Conservation (phyloP, 75 land plant genomes). For the Selaginella tamariscina region DNA sequence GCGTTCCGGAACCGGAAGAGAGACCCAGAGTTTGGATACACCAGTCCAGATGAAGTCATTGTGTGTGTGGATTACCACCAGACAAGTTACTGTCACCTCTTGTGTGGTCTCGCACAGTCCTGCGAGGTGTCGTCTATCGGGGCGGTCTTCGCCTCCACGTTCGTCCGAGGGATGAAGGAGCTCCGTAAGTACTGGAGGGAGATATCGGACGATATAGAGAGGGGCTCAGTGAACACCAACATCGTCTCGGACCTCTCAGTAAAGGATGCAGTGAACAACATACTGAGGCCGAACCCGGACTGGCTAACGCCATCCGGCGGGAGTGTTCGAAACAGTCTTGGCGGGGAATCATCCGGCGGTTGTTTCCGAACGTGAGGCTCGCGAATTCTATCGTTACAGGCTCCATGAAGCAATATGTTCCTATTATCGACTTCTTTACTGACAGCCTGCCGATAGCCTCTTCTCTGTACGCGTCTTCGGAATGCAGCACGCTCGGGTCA, state of each 20-base stretch:
- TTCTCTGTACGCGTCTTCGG: neutral
- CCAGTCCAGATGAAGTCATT: constrained; percentile 5
- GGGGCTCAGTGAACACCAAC: neutral
- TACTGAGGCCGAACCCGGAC: neutral
- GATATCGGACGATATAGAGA: neutral
- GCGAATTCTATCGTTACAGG: neutral
- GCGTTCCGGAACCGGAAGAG: neutral
- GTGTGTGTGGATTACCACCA: neutral
- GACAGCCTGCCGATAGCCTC: neutral
- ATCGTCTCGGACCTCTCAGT: neutral
- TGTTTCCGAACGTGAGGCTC: neutral
- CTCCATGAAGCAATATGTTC: constrained; percentile 8
- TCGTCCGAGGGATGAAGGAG: neutral
- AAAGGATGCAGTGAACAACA: neutral
- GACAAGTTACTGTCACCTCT: neutral
- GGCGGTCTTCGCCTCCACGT: constrained; percentile 6
- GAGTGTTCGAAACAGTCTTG: neutral
- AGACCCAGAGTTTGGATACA: neutral
- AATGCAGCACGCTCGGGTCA: constrained; percentile 8
- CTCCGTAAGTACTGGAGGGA: neutral
- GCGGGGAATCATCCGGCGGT: neutral
- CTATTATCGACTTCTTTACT: neutral
- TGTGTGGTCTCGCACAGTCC: constrained; percentile 7
- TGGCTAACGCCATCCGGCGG: neutral
- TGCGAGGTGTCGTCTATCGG: neutral